phyloP scores from a whole-genome alignment of 306 rosid genomes.

The Ormosia semicastrata region DNA sequence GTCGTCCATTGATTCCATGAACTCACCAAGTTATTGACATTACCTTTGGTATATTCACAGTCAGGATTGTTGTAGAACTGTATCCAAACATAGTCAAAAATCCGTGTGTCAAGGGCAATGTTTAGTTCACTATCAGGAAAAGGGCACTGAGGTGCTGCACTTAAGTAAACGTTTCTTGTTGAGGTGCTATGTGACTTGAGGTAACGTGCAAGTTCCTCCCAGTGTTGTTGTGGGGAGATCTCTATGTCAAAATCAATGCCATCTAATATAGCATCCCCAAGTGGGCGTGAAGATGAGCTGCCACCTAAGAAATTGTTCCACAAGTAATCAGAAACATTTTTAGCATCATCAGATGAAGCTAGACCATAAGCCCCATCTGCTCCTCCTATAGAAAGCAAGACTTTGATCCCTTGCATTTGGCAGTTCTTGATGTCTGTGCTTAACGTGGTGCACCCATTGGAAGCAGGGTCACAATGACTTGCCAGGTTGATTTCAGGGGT shows the following conservation, averaged over 20 bases:
- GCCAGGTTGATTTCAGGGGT: constrained; percentile 50
- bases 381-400: constrained; percentile 56
- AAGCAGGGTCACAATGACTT: constrained; percentile 45
- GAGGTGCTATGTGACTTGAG: constrained; percentile 29
- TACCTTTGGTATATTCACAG: constrained; percentile 44
- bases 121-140: constrained; percentile 40
- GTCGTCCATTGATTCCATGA: constrained; percentile 57
- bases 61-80: constrained; percentile 50
- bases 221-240: neutral
- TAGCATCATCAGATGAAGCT: constrained; percentile 47
- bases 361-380: constrained; percentile 32
- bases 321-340: constrained; percentile 40
- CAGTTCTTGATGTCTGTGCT: constrained; percentile 38
- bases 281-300: constrained; percentile 38
- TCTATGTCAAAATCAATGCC: constrained; percentile 55
- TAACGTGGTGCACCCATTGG: constrained; percentile 22
- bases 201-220: constrained; percentile 22
- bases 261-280: constrained; percentile 50
- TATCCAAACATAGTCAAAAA: constrained; percentile 54
- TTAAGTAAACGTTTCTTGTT: constrained; percentile 28
- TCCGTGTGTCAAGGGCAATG: constrained; percentile 17
- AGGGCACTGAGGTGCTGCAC: constrained; percentile 64
- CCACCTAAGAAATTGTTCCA: constrained; percentile 61
- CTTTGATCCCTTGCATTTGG: constrained; percentile 49
- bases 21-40: constrained; percentile 16